Evolutionary conservation across 2,329 filamentous ascomycete genomes (phyloP), one percentile per base, ranked within the genome.

Genomic region (Phaeosphaeria sp.): DNA sequence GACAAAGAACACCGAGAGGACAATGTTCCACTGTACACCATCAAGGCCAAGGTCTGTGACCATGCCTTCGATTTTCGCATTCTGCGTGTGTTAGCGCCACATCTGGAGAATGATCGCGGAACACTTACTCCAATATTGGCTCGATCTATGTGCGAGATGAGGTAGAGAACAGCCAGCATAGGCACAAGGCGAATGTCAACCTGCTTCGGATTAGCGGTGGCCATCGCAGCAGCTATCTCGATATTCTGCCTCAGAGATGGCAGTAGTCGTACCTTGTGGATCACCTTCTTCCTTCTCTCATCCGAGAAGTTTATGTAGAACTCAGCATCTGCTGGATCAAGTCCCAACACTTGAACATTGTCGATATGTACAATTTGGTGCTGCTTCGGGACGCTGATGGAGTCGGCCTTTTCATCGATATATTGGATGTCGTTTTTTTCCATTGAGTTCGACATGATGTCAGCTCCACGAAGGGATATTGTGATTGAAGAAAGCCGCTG

Each of bases 31-130:
- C 71, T 90, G 77, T 1, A 80, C 81, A 60, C 84, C 75, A 52
- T 72, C 71, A 54, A 89, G 79, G 1, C 77, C 67, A 15, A 89
- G 77, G 52, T 90, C 87, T 3, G 78, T 77, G 47, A 87, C 83
- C 27, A 90, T 78, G 13, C 87, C 87, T 70, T 86, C 85, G 50
- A 90, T 80, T n/a, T 84, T 83, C 0, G 88, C 88, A 6, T 87
- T 83, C 5, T 66, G 17, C 33, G n/a, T 13, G 17, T 22, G 2
- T 17, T 15, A 17, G 13, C 18, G 3, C 2, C 2, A 33, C 4
- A 15, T 15, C 15, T 13, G 18, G 18, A 20, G 6, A 2, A 7
- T 2, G 18, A 36, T 52, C n/a, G 3, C 4, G 42, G 42, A 11
- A 2, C 42, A 44, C 18, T 44, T 17, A 44, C 66, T 27, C 86